Percentiles rank a stretch among this genome's conserved stretches.
These are phyloP conservation scores for Blumeriella jaapii DNA, from an alignment of 2,329 filamentous ascomycete species.

Conservation along the genomic window DNA sequence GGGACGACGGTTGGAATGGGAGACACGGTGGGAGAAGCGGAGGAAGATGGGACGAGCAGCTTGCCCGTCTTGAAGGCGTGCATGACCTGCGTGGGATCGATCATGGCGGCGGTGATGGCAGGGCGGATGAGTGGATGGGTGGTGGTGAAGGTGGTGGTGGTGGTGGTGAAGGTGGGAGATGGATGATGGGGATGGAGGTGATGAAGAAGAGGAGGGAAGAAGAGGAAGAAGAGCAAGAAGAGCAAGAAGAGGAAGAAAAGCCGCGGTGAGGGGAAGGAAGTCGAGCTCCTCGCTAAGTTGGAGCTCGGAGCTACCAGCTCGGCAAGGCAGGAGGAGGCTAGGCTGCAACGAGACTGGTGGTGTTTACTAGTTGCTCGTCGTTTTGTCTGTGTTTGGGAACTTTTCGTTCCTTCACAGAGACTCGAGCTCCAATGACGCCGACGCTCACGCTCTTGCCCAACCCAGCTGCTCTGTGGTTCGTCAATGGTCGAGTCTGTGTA, in stretches of 20 bases:
- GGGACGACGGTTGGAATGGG: slow-evolving; percentile 19
- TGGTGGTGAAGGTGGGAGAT: slow-evolving; percentile 3
- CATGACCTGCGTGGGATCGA: slow-evolving; percentile 19
- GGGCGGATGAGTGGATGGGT: background rate
- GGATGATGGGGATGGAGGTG: slow-evolving; percentile 1
- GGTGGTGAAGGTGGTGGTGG: background rate
- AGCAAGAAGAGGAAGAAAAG: background rate
- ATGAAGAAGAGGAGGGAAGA: slow-evolving; percentile 2
- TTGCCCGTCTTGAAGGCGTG: slow-evolving; percentile 19
- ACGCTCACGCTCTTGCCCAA: no score
- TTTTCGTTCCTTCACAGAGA: no score
- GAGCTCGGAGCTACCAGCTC: background rate
- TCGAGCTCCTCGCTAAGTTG: no score
- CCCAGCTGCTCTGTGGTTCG: no score
- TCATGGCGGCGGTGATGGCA: slow-evolving; percentile 15
- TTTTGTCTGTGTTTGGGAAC: no score
- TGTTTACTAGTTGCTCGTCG: no score
- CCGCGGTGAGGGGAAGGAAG: no score
- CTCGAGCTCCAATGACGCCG: no score
- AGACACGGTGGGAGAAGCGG: slow-evolving; percentile 16
- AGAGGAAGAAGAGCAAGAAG: slow-evolving; percentile 1
- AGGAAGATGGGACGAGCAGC: slow-evolving; percentile 13
- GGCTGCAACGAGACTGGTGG: no score
- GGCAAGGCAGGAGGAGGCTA: no score
- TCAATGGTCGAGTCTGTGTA: no score